Evolutionary conservation across 768 basidiomycete species (phyloP), one percentile per base, ranked within the genome.

Genomic region (Clathrus columnatus): DNA sequence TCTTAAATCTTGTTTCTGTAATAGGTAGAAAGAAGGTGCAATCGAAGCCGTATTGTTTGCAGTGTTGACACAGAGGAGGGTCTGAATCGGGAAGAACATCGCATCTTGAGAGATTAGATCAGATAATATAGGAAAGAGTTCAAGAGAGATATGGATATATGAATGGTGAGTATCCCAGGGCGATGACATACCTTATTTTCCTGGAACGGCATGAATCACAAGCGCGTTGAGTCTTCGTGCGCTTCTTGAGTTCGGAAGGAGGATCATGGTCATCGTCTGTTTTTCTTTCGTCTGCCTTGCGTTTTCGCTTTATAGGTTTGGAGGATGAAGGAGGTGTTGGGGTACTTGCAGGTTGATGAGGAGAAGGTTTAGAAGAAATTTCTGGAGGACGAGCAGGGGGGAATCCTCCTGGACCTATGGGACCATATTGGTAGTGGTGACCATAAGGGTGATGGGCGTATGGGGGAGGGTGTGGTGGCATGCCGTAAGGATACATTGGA

Each of bases 21-120:
- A 99, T 99, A 41, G 96, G 96, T 11, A 98, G 82, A 75, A 96
- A 95, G 72, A 94, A 96, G 5, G 94, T 96, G 68, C 95, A 96
- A 60, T 95, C 91, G 61, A 93, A 90, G 44, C 81, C 79, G 63
- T 92, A 91, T 66, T 92, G 90, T 65, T 91, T 89, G 78, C 95
- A 98, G 68, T 97, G 94, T 62, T 92, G 87, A 66, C 93, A 97
- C 48, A 87, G 65, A 17, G 87, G 83, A 0, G 88, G 87, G 2
- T 91, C 86, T 48, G 79, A 68, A 62, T 92, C 89, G 0, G 77
- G 32, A 17, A 98, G 74, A 62, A 96, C 80, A 65, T 98, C 95
- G 70, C 96, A 98, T 63, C 82, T 77, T 63, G 29, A 42, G 7
- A 20, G 10, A 24, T 7, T 23, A 48, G 20, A 36, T 36, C 36